Base-by-base conservation (phyloP, 108 stramenopile genomes). In the Cylindrotheca closterium region DNA sequence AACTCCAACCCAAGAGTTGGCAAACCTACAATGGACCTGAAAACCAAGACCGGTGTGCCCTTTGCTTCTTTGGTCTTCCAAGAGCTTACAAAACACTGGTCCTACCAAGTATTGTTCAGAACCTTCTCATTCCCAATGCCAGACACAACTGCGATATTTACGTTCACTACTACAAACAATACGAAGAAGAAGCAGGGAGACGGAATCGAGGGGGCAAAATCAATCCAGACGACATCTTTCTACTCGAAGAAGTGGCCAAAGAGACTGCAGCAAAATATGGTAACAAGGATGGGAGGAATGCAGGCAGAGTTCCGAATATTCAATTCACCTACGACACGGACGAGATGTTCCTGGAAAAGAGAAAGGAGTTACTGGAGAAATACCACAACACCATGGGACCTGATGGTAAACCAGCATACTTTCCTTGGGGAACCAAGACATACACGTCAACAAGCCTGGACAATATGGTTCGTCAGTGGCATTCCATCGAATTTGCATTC, bases 81-180 rank as follows among this genome's bases (percentile, higher is more conserved):
- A 61, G 84, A 58, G 69, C 81, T 22, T 86, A 73, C 59, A 45
- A 54, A 22, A 23, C 50, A 15, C 57, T 86, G 51, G 84, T 86
- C n/a, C 62, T 86, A 46, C 84, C 84, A 0, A 76, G 75, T 29
- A 67, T 86, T 25, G 55, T 58, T 22, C 47, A 59, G 57, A 79
- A 82, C 51, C 23, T 86, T n/a, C 55, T 86, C 25, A 50, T 52
- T 10, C 75, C 76, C 62, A 86, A 86, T 62, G 74, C 75, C 3
- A 37, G 61, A 12, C 78, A 78, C 63, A 52, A 79, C 47, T 86
- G 84, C 51, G 80, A 86, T 63, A 71, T 74, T 47, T 86, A 66
- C 47, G 75, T 82, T 1, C 78, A 82, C 45, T 66, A 59, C 22
- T 70, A 74, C 61, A 22, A 66, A 48, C 69, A 56, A 33, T 58